Evolutionary conservation across 345 rosid genomes (phyloP).

Genomic region (Lenwebbia sp.): DNA sequence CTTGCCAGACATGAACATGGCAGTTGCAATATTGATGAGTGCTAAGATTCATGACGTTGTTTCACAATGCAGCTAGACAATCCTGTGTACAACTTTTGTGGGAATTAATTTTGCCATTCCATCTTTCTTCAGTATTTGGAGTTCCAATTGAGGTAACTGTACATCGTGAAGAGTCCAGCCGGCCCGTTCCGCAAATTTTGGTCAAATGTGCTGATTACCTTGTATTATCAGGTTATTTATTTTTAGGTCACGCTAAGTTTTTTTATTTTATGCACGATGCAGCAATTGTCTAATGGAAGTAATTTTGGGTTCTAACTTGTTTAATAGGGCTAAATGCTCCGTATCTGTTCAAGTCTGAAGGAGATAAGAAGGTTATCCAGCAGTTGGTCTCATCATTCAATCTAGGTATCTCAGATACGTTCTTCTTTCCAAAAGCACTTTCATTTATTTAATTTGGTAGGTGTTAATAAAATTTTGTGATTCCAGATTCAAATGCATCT

Average conservation of each 20-base stretch:
- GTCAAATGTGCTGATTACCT: constrained; percentile 77
- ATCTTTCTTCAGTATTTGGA: constrained; percentile 60
- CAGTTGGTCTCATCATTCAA: constrained; percentile 74
- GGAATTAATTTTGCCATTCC: not conserved
- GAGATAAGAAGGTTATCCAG: constrained; percentile 58
- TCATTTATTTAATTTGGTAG: not conserved
- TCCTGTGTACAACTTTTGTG: not conserved
- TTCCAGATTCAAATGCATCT: constrained; percentile 54
- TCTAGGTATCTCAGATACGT: constrained; percentile 39
- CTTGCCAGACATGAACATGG: not conserved
- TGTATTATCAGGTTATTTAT: constrained; percentile 55
- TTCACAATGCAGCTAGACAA: not conserved
- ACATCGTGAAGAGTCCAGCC: constrained; percentile 59
- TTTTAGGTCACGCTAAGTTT: not conserved
- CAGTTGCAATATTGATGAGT: not conserved
- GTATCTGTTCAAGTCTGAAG: constrained; percentile 69
- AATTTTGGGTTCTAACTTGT: not conserved
- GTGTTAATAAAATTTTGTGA: not conserved
- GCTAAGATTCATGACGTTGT: not conserved
- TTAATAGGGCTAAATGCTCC: constrained; percentile 59
- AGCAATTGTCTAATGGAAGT: not conserved
- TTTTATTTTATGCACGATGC: not conserved
- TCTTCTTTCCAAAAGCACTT: not conserved
- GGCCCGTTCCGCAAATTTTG: constrained; percentile 58
- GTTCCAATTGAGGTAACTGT: constrained; percentile 72